Base-by-base conservation (phyloP, 331 rosid genomes). In the Erythrophleum ivorense region DNA sequence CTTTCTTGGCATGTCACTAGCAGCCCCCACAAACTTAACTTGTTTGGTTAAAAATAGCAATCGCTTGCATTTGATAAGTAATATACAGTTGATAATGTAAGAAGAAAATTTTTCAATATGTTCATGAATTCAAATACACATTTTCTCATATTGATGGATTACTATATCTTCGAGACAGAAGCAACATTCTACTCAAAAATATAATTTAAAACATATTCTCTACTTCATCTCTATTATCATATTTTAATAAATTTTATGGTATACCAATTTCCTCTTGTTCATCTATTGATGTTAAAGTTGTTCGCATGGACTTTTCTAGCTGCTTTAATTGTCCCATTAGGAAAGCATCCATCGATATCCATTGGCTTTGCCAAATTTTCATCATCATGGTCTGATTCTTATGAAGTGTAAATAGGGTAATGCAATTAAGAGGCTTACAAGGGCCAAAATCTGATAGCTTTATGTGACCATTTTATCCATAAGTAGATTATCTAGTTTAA, bases 381-480 rank as follows among this genome's bases (percentile, higher is more conserved):
- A 86, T 91, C 97, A 85, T 87, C 92, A 91, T 85, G 73, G 92
- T 72, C 86, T 90, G 91, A 88, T 92, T 90, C 90, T 93, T 98
- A 88, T 96, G 97, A 87, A 96, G 92, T 79, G 97, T 88, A 80
- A 97, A 87, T 86, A 96, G 84, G 87, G 97, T 88, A 75, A 84
- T 84, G 87, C 97, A 94, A 86, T 96, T 95, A 53, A 96, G 92
- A 79, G 99, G 99, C 90, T 96, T 96, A 84, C 99, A 96, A 68
- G 94, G 99, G 73, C 99, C 99, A 76, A 96, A 96, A 91, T 96
- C 99, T 33, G 99, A 96, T 86, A 96, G 99, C 88, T 96, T 96
- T 98, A 96, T 96, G 86, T 96, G 98, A 59, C 99, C 99, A 58
- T 88, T 90, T 87, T 96, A 86, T 96, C 99, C 84, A 96, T 79